Percentiles rank a stretch among this genome's conserved stretches.
These are phyloP conservation scores for Lentinula lateritia DNA, from an alignment of 768 basidiomycete species.

Conservation along the genomic window DNA sequence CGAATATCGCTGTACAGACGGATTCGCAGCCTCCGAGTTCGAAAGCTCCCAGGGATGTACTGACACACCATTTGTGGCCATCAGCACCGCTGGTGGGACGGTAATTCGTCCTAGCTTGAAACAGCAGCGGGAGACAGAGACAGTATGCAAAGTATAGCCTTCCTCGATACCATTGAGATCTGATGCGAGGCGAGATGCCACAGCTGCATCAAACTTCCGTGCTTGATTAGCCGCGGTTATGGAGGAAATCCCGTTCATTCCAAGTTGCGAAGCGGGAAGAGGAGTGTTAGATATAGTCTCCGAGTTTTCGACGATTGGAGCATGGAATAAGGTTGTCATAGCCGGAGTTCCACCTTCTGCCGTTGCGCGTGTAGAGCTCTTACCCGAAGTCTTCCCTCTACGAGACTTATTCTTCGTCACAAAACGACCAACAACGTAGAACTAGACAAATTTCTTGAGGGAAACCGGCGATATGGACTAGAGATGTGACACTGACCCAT, in stretches of 20 bases:
- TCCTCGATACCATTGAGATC: slow-evolving; percentile 32
- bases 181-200: slow-evolving; percentile 9
- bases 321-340: not conserved
- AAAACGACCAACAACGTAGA: slow-evolving; percentile 41
- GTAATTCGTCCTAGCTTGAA: slow-evolving; percentile 72
- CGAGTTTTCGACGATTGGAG: not conserved
- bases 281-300: not conserved
- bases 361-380: not conserved
- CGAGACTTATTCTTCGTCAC: slow-evolving; percentile 29
- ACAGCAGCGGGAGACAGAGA: slow-evolving; percentile 58
- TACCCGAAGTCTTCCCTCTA: not conserved
- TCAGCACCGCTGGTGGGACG: slow-evolving; percentile 58
- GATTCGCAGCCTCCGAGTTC: slow-evolving; percentile 11
- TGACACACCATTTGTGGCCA: slow-evolving; percentile 57
- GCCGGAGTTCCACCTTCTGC: not conserved
- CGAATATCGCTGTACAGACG: slow-evolving; percentile 24
- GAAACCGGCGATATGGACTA: too few relatives aligned
- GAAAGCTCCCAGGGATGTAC: slow-evolving; percentile 14
- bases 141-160: slow-evolving; percentile 42
- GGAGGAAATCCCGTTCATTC: not conserved
- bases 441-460: slow-evolving; percentile 17
- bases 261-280: not conserved
- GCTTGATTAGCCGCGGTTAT: slow-evolving; percentile 38
- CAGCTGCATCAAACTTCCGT: not conserved
- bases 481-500: slow-evolving; percentile 35